Conservation (phyloP, 2,329 filamentous ascomycete species). For the Fusarium albidum region DNA sequence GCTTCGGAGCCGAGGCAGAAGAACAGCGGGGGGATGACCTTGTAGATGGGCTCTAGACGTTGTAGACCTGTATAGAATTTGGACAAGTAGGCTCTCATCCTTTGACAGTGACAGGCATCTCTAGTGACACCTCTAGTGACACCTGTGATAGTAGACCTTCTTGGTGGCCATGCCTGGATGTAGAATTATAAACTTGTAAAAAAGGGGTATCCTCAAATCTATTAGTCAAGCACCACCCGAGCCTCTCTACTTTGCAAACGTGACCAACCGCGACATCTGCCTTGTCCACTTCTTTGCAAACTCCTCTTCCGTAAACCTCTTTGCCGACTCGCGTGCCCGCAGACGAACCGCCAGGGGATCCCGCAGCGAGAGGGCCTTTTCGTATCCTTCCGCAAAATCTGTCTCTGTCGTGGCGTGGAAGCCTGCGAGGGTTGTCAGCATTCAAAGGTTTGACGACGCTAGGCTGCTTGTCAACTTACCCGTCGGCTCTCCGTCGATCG, state of each 20-base stretch:
- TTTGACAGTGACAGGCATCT: no score
- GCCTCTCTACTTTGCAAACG: constrained; percentile 43
- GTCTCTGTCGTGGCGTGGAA: constrained; percentile 83
- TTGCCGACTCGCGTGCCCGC: constrained; percentile 79
- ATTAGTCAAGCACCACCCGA: constrained; percentile 34
- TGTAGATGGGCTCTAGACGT: constrained; percentile 40
- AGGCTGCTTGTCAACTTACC: constrained; percentile 57
- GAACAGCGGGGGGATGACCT: constrained; percentile 71
- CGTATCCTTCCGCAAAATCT: constrained; percentile 84
- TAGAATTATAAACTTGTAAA: constrained; percentile 21
- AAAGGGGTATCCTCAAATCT: constrained; percentile 50
- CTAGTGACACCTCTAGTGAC: no score
- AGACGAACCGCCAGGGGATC: constrained; percentile 78
- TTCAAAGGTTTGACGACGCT: background rate
- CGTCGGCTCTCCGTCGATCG: constrained; percentile 79
- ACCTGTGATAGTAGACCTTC: no score
- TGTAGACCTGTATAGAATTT: background rate
- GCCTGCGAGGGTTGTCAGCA: constrained; percentile 55
- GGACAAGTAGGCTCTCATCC: no score
- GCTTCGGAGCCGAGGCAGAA: constrained; percentile 78
- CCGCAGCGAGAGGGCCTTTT: constrained; percentile 75
- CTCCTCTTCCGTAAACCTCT: constrained; percentile 86
- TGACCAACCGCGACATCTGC: constrained; percentile 78
- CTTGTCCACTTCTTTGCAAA: constrained; percentile 82
- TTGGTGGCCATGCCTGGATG: no score